A percentile compares a stretch with the other conserved stretches of the same genome.
phyloP scores from a whole-genome alignment of 1,284 basidiomycete species.

The Trametes hirsuta region DNA sequence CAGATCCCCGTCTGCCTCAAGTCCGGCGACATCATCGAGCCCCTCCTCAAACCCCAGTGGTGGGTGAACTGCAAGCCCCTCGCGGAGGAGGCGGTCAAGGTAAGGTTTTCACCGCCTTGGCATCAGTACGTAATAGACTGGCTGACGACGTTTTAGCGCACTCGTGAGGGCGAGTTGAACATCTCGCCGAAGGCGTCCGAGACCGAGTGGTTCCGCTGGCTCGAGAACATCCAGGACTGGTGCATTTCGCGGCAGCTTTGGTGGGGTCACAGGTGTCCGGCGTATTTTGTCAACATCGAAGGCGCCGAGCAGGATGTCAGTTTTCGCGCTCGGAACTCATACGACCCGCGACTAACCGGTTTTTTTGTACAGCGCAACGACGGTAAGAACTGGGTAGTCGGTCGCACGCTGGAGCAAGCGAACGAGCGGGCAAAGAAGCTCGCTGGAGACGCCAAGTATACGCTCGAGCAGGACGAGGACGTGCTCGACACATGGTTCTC shows the following conservation, averaged over 20 bases:
- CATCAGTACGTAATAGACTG: not conserved
- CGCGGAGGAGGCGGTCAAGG: constrained; percentile 89
- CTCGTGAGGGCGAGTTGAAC: constrained; percentile 80
- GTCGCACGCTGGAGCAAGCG: constrained; percentile 81
- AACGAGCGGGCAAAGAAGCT: constrained; percentile 75
- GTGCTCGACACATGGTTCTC: constrained; percentile 99
- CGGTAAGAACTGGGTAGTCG: constrained; percentile 91
- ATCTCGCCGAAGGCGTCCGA: constrained; percentile 89
- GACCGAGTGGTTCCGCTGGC: constrained; percentile 96
- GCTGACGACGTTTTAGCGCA: constrained; percentile 57
- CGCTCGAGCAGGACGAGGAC: constrained; percentile 93
- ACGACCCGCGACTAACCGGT: not conserved
- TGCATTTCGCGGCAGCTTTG: constrained; percentile 98
- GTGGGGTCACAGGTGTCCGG: constrained; percentile 99
- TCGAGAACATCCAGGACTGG: constrained; percentile 98
- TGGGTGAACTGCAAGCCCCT: constrained; percentile 96
- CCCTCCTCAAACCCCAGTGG: constrained; percentile 98
- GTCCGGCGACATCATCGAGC: constrained; percentile 96
- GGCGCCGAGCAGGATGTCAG: constrained; percentile 78
- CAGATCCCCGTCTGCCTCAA: constrained; percentile 89
- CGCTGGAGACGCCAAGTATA: constrained; percentile 75
- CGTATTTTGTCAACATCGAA: constrained; percentile 91
- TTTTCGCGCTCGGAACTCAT: constrained; percentile 7
- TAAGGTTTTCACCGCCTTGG: constrained; percentile 30
- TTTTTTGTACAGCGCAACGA: constrained; percentile 55